A percentile compares a stretch with the other conserved stretches of the same genome.
Evolutionary conservation across 2,329 filamentous ascomycete genomes (phyloP).

Genomic region (Claviceps pazoutovae): DNA sequence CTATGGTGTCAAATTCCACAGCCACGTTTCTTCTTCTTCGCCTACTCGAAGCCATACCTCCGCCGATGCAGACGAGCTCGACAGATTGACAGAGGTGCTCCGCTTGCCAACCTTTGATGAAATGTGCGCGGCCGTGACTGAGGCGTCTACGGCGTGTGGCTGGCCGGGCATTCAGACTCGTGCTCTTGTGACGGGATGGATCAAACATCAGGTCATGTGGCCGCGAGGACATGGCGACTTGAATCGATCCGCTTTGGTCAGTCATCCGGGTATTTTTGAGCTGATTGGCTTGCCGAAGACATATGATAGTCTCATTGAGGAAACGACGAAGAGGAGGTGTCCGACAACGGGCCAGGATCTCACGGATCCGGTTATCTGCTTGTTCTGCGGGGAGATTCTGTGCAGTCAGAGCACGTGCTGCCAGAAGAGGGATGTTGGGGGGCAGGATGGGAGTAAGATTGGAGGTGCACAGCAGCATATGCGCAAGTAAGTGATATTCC

Average conservation of each 20-base stretch:
- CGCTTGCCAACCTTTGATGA: slow-evolving; percentile 66
- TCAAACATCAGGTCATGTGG: slow-evolving; percentile 45
- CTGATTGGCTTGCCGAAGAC: slow-evolving; percentile 83
- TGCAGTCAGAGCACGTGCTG: slow-evolving; percentile 93
- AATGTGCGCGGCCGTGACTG: slow-evolving; percentile 50
- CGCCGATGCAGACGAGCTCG: slow-evolving; percentile 57
- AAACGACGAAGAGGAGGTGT: slow-evolving; percentile 70
- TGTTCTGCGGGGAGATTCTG: slow-evolving; percentile 94
- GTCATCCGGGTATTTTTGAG: slow-evolving; percentile 88
- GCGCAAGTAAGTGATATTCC: slow-evolving; percentile 47
- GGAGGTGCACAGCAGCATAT: slow-evolving; percentile 90
- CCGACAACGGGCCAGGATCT: slow-evolving; percentile 85
- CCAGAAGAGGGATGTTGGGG: slow-evolving; percentile 44
- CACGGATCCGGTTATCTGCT: slow-evolving; percentile 77
- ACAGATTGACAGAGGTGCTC: slow-evolving; percentile 64
- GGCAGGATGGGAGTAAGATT: slow-evolving; percentile 33
- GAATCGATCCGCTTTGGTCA: slow-evolving; percentile 34
- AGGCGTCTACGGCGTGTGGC: slow-evolving; percentile 27
- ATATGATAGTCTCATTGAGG: slow-evolving; percentile 85
- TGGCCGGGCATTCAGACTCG: slow-evolving; percentile 32
- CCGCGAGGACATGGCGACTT: slow-evolving; percentile 16
- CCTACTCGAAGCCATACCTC: slow-evolving; percentile 29
- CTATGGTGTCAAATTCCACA: slow-evolving; percentile 77
- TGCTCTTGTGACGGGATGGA: slow-evolving; percentile 52
- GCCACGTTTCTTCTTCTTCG: slow-evolving; percentile 44